These are phyloP conservation scores for Sordariomycetes sp. DNA, from an alignment of 2,329 filamentous ascomycete genomes.

Conservation along the genomic window DNA sequence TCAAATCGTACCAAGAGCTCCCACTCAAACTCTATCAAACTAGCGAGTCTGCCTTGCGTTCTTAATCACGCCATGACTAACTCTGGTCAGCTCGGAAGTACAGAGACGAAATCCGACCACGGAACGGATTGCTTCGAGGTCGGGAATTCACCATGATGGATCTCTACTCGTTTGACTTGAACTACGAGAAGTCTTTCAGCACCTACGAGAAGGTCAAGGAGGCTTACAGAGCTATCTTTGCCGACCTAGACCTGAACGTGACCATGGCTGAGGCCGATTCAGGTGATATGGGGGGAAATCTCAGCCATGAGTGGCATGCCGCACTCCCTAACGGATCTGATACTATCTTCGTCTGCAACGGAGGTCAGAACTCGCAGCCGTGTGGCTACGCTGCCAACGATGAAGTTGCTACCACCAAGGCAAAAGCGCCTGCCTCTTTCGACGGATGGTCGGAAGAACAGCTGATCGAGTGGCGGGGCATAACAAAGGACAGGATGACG, in stretches of 20 bases:
- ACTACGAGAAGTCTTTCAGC: constrained; percentile 55
- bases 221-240: constrained; percentile 70
- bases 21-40: constrained; percentile 88
- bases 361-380: too few species aligned
- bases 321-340: constrained; percentile 76
- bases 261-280: constrained; percentile 83
- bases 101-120: constrained; percentile 80
- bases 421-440: neutral
- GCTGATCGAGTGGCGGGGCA: constrained; percentile 45
- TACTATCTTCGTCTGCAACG: constrained; percentile 65
- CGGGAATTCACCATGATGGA: constrained; percentile 98
- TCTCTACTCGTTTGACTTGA: constrained; percentile 86
- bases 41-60: constrained; percentile 38
- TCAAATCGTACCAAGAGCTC: constrained; percentile 77
- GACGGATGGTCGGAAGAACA: neutral
- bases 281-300: constrained; percentile 86
- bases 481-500: constrained; percentile 57
- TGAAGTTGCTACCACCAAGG: constrained; percentile 54
- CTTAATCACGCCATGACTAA: constrained; percentile 8
- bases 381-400: constrained; percentile 81
- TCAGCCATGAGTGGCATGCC: constrained; percentile 94
- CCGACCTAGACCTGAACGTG: constrained; percentile 75
- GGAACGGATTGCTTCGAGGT: constrained; percentile 78
- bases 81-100: constrained; percentile 68
- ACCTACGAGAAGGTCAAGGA: constrained; percentile 70